Base-by-base conservation (phyloP, 1,284 basidiomycete genomes). In the Mycosarcoma mackinlayi region DNA sequence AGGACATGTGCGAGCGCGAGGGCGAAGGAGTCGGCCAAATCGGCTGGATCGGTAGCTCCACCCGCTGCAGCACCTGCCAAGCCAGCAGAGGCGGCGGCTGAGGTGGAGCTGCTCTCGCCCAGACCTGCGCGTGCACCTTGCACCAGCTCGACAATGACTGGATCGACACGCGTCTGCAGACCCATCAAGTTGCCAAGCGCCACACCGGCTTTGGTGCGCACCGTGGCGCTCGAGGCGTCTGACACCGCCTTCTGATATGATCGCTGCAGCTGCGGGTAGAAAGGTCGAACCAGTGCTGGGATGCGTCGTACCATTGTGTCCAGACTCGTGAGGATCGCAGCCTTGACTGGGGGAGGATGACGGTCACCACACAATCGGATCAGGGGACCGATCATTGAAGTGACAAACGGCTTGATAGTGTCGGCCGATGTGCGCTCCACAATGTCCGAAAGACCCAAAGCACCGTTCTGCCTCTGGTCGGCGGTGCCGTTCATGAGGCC, bases 261-360 rank as follows among this genome's bases (percentile, higher is more conserved):
- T 35, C 95, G 88, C 82, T 98, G 95, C 33, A 98, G 85, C 82
- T 98, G 95, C 2, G 95, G 96, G 87, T 97, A 97, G 89, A 98
- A 98, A 0, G 95, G 94, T 82, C 93, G 93, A 70, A 97, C 93
- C 72, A 96, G 92, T 19, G 87, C 86, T 0, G 95, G 94, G 19
- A 98, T 78, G 92, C 72, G 69, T n/a, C 59, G 63, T 33, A 82
- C 68, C 66, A 78, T 78, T 30, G 77, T 76, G 30, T 76, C 73
- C 51, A 82, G 66, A 38, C 78, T 67, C 23, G 59, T 57, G 34
- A 82, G 42, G 49, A 82, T 83, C 10, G 80, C 80, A 7, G 73
- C 61, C 59, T 83, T 83, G 63, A 83, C 80, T 4, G 76, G 71
- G 5, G 80, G 75, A 19, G 75, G 66, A 38, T 81, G 81, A 24